A percentile compares a stretch with the other conserved stretches of the same genome.
These are phyloP conservation scores for Pseudocercospora eumusae DNA, from an alignment of 2,329 filamentous ascomycete species.

Conservation along the genomic window DNA sequence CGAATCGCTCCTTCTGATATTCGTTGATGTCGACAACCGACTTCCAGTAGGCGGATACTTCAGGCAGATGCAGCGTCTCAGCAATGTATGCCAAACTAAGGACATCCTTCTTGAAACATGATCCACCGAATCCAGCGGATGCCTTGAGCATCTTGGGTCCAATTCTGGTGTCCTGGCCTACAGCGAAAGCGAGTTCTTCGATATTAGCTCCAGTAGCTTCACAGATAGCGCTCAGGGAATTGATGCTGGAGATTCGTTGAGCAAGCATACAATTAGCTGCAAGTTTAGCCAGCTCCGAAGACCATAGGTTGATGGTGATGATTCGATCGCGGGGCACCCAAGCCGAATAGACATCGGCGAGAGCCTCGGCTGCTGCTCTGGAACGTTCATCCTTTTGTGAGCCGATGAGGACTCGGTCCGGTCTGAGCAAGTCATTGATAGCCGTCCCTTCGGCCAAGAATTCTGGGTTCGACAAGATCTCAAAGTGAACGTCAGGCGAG, in stretches of 20 bases:
- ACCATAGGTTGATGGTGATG: constrained; percentile 72
- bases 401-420: constrained; percentile 75
- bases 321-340: constrained; percentile 71
- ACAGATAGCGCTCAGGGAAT: constrained; percentile 77
- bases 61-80: constrained; percentile 66
- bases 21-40: constrained; percentile 76
- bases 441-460: constrained; percentile 79
- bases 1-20: constrained; percentile 70
- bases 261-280: constrained; percentile 79
- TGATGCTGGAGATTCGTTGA: constrained; percentile 78
- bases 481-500: constrained; percentile 66
- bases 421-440: constrained; percentile 67
- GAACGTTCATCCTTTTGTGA: constrained; percentile 63
- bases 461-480: constrained; percentile 79
- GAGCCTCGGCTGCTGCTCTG: constrained; percentile 61
- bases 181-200: constrained; percentile 67
- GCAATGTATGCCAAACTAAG: constrained; percentile 72
- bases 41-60: constrained; percentile 75
- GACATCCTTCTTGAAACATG: constrained; percentile 81
- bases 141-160: constrained; percentile 73
- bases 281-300: constrained; percentile 76
- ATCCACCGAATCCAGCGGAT: constrained; percentile 75
- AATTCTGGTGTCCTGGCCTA: constrained; percentile 69
- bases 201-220: constrained; percentile 74
- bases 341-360: constrained; percentile 66